Base-by-base conservation (phyloP, 129 eudicot genomes). In the Flaveria ramosissima region DNA sequence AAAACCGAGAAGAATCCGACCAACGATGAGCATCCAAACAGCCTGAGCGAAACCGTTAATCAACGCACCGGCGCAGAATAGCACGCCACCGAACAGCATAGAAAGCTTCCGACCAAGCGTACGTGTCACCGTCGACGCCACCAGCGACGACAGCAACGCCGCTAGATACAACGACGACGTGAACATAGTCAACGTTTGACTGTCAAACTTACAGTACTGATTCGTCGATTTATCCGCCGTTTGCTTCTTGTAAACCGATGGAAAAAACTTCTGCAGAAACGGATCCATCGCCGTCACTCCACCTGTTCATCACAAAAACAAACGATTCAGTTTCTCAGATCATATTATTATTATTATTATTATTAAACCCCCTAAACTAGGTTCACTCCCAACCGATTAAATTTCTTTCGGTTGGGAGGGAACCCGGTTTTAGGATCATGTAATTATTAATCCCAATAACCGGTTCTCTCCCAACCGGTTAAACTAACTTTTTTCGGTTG, bases 91-190 rank as follows among this genome's bases (percentile, higher is more conserved):
- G 21, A 80, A 77, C 23, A 93, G 72, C 98, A 93, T 93, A 0
- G 96, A 88, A 27, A 90, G 77, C 20, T 88, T 93, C 19, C 98
- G 82, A 13, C 98, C 98, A 21, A 93, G 64, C 43, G 56, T 90
- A 41, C 96, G 84, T 0, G 98, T 93, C 59, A 93, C 90, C 16
- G 83, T 77, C 39, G 98, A 90, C 17, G 98, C 98, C 47, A 93
- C 96, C 17, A 93, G 36, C 36, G 96, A 93, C 10, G 98, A 86
- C 10, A 76, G 0, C 39, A 93, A 84, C 50, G 98, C 98, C 19
- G 98, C 96, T 65, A 93, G 70, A 72, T 93, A 93, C 83, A 93
- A 64, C 1, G 98, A 93, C 26, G 98, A 93, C n/a, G 96, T 93
- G 60, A 93, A 93, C 89, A 93, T 74, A 3, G 98, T 93, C 66